Evolutionary conservation across 768 basidiomycete genomes (phyloP), one percentile per base, ranked within the genome.

Genomic region (Leccinum rimulosum): DNA sequence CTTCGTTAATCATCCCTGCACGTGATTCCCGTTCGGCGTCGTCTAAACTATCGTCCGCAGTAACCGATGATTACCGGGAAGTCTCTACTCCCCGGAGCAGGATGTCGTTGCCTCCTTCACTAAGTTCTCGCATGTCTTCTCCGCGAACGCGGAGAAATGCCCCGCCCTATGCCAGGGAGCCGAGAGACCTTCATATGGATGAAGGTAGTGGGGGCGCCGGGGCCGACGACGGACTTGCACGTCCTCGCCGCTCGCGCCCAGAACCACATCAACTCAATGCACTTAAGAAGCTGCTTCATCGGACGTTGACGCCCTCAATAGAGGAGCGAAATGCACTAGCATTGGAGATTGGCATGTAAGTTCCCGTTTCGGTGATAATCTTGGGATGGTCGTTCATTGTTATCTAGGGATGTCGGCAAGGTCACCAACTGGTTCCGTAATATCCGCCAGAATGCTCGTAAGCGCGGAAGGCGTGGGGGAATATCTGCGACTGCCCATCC

Each of bases 401-500:
- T 57, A 54, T 55, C 14, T 58, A 86, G 84, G 90, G 90, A 93
- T 73, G 73, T 92, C 57, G 87, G 85, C 63, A 91, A 90, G 74
- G 89, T 93, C 54, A 91, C 90, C 17, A 93, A 93, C 70, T 93
- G 90, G 90, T 92, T 92, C 79, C 80, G 90, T 36, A 93, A 93
- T 68, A 79, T 92, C 58, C 83, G 90, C 38, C 90, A 93, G 74
- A 88, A 88, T 17, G 81, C 89, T n/a, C 76, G 89, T 47, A 91
- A 86, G 73, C 84, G 89, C 25, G 80, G 82, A 57, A 84, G 80
- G 74, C 82, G 76, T 62, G 70, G 74, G 76, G 80, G 64, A 74
- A 51, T 35, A 27, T 57, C 66, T 33, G 15, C 80, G 76, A 53
- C 76, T 49, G 50, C 65, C 62, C 54, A 73, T 54, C 55, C 52